Percentiles rank a stretch among this genome's conserved stretches.
Conservation (phyloP, 1,284 basidiomycete genomes). For the Cutaneotrichosporon dermatis region DNA sequence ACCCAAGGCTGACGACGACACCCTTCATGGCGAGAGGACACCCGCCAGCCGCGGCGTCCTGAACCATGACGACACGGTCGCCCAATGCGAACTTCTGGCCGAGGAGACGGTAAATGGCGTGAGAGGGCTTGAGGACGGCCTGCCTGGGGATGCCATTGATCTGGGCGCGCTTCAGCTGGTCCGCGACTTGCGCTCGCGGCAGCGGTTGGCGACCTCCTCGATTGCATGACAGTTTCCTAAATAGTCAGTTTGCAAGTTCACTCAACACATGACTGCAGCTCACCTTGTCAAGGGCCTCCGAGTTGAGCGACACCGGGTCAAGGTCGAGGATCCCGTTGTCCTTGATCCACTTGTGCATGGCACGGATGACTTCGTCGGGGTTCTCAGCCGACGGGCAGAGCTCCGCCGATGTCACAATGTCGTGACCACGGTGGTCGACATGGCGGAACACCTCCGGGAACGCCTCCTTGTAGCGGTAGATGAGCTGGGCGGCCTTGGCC, state of each 20-base stretch:
- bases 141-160: constrained; percentile 91
- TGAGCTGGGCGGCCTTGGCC: constrained; percentile 73
- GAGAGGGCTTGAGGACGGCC: constrained; percentile 87
- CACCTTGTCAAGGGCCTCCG: constrained; percentile 78
- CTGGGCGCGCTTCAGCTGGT: constrained; percentile 76
- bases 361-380: constrained; percentile 67
- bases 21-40: constrained; percentile 90
- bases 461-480: constrained; percentile 72
- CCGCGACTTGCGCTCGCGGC: constrained; percentile 23
- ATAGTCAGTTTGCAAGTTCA: background rate
- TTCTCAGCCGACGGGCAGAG: constrained; percentile 62
- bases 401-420: constrained; percentile 67
- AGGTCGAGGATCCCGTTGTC: constrained; percentile 80
- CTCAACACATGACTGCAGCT: too few relatives aligned
- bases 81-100: constrained; percentile 86
- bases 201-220: constrained; percentile 51
- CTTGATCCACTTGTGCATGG: constrained; percentile 82
- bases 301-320: constrained; percentile 86
- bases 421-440: constrained; percentile 65
- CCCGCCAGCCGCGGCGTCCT: constrained; percentile 75
- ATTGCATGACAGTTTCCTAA: constrained; percentile 73
- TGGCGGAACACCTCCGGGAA: constrained; percentile 77
- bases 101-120: constrained; percentile 83
- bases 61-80: constrained; percentile 94
- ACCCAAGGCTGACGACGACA: constrained; percentile 83